These are phyloP conservation scores for Hirsutella thompsonii DNA, from an alignment of 2,329 filamentous ascomycete genomes.

Conservation along the genomic window DNA sequence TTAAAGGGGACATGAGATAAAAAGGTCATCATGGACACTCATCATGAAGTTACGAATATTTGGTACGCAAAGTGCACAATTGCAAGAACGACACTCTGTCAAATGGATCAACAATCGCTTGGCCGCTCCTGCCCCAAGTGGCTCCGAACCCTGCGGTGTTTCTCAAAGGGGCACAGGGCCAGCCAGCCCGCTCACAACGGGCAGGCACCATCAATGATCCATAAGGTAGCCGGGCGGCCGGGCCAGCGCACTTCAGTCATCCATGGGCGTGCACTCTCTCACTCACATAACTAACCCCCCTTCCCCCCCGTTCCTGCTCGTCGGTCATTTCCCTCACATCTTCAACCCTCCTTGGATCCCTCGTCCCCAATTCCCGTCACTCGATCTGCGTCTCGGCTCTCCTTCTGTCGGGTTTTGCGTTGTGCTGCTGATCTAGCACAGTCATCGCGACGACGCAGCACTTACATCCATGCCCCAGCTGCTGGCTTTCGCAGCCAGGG, in stretches of 20 bases:
- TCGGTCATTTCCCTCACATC: constrained; percentile 10
- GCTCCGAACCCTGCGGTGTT: background rate
- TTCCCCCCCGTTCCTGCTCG: constrained; percentile 17
- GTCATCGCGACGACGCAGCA: background rate
- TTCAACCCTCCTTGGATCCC: constrained; percentile 4
- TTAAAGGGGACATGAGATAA: no score
- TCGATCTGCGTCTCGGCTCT: background rate
- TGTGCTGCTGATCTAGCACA: background rate
- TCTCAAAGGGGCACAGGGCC: background rate
- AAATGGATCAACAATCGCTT: no score
- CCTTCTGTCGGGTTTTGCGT: background rate
- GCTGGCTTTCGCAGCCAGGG: no score
- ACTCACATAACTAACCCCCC: constrained; percentile 23
- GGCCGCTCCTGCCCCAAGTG: no score
- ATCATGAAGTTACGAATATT: no score
- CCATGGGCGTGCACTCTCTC: constrained; percentile 2
- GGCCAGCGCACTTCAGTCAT: background rate
- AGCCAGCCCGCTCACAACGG: background rate
- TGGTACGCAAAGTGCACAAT: no score
- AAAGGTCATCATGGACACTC: no score
- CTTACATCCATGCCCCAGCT: no score
- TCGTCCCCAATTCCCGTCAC: constrained; percentile 4
- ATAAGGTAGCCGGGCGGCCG: no score
- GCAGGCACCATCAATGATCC: no score
- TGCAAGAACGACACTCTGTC: no score